Evolutionary conservation across 2,329 filamentous ascomycete genomes (phyloP).

Genomic region (Monilinia laxa): DNA sequence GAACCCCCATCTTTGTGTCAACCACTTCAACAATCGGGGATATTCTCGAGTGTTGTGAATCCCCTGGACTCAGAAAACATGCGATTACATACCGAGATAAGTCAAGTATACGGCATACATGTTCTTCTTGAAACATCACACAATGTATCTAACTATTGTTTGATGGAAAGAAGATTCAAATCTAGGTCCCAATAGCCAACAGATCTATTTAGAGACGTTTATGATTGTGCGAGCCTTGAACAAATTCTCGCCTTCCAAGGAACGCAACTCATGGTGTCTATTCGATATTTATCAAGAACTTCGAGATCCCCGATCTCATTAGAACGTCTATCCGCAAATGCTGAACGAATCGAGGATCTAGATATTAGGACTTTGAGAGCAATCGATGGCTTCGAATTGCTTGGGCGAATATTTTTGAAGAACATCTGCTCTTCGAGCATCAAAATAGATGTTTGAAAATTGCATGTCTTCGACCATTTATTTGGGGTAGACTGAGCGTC

Average conservation of each 20-base stretch:
- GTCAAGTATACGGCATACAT: neutral
- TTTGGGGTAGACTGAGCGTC: neutral
- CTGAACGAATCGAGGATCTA: slow-evolving; percentile 10
- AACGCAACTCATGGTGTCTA: neutral
- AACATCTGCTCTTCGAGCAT: slow-evolving; percentile 1
- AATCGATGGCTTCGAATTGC: neutral
- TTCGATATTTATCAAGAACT: neutral
- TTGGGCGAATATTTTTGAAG: slow-evolving; percentile 8
- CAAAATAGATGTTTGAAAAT: neutral
- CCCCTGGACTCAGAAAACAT: neutral
- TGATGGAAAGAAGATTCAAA: neutral
- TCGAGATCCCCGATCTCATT: neutral
- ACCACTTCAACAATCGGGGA: slow-evolving; percentile 2
- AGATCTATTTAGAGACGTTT: slow-evolving; percentile 1
- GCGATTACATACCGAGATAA: neutral
- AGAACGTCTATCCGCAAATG: neutral
- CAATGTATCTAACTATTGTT: slow-evolving; percentile 1
- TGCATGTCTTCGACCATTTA: slow-evolving; percentile 2
- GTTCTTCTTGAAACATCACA: neutral
- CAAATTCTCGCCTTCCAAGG: slow-evolving; percentile 11
- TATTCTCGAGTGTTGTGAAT: slow-evolving; percentile 6
- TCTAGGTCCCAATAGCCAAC: neutral
- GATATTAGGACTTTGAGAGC: neutral
- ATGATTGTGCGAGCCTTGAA: neutral
- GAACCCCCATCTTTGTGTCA: neutral